These are phyloP conservation scores for Chlamydomonas reinhardtii DNA, from an alignment of 163 green algal species.

Conservation along the genomic window DNA sequence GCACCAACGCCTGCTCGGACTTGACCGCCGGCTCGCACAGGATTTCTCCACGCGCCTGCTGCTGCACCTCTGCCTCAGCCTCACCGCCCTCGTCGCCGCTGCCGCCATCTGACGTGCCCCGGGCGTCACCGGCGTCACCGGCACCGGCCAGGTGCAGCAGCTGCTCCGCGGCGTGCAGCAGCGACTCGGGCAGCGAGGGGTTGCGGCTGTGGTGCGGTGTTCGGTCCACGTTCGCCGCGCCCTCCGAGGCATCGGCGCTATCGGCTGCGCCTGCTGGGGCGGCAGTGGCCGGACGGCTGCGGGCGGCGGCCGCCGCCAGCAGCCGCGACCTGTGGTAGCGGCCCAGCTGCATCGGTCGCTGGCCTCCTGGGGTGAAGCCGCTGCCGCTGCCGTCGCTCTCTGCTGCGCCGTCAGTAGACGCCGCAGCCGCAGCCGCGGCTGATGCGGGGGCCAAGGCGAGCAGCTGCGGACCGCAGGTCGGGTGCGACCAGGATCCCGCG, in stretches of 20 bases:
- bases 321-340: too few relatives aligned
- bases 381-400: too few relatives aligned
- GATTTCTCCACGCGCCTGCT: neutral
- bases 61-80: neutral
- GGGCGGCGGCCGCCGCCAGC: too few relatives aligned
- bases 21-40: neutral
- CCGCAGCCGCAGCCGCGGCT: neutral
- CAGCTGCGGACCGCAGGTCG: neutral
- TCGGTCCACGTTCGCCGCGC: neutral
- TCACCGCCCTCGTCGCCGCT: neutral
- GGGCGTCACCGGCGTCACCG: neutral
- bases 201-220: neutral
- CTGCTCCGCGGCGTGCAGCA: constrained; percentile 33
- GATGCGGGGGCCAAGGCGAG: neutral
- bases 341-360: too few relatives aligned
- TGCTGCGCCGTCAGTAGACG: too few relatives aligned
- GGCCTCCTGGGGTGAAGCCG: too few relatives aligned
- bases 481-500: neutral
- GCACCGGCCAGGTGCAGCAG: constrained; percentile 35
- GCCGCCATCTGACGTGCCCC: neutral
- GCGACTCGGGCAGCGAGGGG: constrained; percentile 27
- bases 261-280: neutral
- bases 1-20: too few relatives aligned
- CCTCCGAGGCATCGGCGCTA: too few relatives aligned
- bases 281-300: neutral